A percentile compares a stretch with the other conserved stretches of the same genome.
phyloP scores from a whole-genome alignment of 495 filamentous ascomycete genomes.

The Podospora didyma region DNA sequence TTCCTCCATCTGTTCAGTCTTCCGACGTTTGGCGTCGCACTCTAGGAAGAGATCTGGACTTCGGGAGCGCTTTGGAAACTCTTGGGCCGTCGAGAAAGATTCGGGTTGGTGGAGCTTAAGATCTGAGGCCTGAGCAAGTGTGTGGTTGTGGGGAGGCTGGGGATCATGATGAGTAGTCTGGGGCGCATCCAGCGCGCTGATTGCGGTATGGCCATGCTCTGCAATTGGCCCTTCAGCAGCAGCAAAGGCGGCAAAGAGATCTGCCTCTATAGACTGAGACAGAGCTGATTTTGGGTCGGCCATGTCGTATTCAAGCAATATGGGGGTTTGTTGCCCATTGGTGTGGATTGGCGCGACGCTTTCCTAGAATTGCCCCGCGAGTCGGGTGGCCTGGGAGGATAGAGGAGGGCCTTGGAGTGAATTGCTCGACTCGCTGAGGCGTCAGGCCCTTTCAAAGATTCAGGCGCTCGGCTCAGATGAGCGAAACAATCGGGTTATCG shows the following conservation, averaged over 20 bases:
- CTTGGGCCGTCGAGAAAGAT: neutral
- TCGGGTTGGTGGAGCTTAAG: neutral
- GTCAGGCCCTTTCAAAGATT: too few species aligned
- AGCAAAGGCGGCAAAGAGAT: slow-evolving; percentile 17
- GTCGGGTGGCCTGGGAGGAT: too few species aligned
- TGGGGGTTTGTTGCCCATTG: slow-evolving; percentile 8
- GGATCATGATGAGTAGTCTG: neutral
- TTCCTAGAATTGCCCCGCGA: slow-evolving; percentile 4
- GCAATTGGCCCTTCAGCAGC: neutral
- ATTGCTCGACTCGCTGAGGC: neutral
- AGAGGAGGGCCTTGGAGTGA: neutral
- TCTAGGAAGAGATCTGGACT: slow-evolving; percentile 24
- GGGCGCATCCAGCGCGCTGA: neutral
- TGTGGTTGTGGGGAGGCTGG: neutral
- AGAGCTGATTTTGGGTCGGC: slow-evolving; percentile 7
- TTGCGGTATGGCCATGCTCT: neutral
- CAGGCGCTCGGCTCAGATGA: too few species aligned
- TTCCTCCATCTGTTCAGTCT: slow-evolving; percentile 19
- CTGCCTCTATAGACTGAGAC: slow-evolving; percentile 10
- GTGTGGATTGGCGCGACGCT: slow-evolving; percentile 7
- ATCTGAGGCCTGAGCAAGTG: neutral
- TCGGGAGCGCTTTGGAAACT: slow-evolving; percentile 28
- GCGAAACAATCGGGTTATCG: too few species aligned
- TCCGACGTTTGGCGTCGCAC: slow-evolving; percentile 31
- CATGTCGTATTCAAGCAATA: slow-evolving; percentile 9